Evolutionary conservation across 2,329 filamentous ascomycete genomes (phyloP).

Genomic region (Pseudocercospora macadamiae): DNA sequence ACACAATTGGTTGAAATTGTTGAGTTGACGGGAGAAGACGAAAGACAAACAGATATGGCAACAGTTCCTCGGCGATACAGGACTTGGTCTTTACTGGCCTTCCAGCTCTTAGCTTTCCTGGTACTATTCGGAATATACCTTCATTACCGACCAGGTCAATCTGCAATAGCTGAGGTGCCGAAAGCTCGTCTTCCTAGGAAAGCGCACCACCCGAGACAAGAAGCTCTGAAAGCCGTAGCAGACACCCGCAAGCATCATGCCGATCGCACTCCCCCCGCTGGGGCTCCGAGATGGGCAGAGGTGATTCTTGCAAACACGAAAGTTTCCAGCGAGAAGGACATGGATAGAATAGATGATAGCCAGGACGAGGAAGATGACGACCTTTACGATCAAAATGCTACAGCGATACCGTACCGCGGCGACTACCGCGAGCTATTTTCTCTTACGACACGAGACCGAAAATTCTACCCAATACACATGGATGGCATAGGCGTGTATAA

Average conservation of each 20-base stretch:
- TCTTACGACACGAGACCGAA: conserved; percentile 47
- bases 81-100: neutral
- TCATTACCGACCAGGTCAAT: neutral
- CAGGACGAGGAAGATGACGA: neutral
- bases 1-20: neutral
- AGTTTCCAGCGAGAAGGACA: neutral
- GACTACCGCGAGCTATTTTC: conserved; percentile 48
- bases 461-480: conserved; percentile 57
- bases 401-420: conserved; percentile 6
- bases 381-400: neutral
- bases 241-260: neutral
- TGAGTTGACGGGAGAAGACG: neutral
- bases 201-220: neutral
- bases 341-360: neutral
- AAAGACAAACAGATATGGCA: neutral
- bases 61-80: neutral
- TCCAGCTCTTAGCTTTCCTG: neutral
- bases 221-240: neutral
- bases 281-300: neutral
- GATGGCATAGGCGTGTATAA: conserved; percentile 50
- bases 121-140: neutral
- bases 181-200: neutral
- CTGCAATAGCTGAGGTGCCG: neutral
- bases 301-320: neutral
- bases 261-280: neutral